Conservation (phyloP, 768 basidiomycete species). For the Lactarius tabidus region DNA sequence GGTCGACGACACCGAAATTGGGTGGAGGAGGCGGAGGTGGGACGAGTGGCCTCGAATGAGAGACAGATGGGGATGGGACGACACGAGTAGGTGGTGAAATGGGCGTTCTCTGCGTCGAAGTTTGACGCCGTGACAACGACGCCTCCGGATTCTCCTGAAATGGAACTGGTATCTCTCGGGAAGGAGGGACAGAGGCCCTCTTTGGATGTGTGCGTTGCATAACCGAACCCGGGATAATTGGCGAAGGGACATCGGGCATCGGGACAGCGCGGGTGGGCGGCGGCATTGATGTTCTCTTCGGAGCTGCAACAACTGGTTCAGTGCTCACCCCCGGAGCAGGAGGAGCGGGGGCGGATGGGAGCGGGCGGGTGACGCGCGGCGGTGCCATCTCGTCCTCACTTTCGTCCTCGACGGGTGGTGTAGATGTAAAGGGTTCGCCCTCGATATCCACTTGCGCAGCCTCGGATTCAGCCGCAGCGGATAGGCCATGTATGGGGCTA, state of each 20-base stretch:
- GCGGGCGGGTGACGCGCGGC: constrained; percentile 32
- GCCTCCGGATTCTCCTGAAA: constrained; percentile 1
- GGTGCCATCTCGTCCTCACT: constrained; percentile 31
- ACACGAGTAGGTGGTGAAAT: constrained; percentile 16
- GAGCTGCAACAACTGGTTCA: constrained; percentile 5
- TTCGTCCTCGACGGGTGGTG: constrained; percentile 23
- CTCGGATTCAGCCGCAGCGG: constrained; percentile 3
- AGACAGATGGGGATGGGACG: constrained; percentile 15
- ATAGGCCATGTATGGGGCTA: neutral
- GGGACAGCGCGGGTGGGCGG: constrained; percentile 21
- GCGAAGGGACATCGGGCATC: constrained; percentile 1
- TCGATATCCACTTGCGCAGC: neutral
- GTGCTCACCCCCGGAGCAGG: constrained; percentile 27
- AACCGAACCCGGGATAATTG: neutral
- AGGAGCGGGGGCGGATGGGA: constrained; percentile 35
- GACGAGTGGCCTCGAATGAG: neutral
- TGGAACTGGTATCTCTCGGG: constrained; percentile 10
- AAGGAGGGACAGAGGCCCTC: constrained; percentile 15
- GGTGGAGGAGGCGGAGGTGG: constrained; percentile 7
- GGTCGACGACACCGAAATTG: constrained; percentile 4
- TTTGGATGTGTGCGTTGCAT: constrained; percentile 8
- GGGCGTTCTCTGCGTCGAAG: constrained; percentile 18
- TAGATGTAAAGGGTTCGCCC: neutral
- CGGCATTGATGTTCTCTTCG: constrained; percentile 21
- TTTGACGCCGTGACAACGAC: constrained; percentile 10